Evolutionary conservation across 768 basidiomycete species (phyloP).

Genomic region (Leccinum olivaceopallidum): DNA sequence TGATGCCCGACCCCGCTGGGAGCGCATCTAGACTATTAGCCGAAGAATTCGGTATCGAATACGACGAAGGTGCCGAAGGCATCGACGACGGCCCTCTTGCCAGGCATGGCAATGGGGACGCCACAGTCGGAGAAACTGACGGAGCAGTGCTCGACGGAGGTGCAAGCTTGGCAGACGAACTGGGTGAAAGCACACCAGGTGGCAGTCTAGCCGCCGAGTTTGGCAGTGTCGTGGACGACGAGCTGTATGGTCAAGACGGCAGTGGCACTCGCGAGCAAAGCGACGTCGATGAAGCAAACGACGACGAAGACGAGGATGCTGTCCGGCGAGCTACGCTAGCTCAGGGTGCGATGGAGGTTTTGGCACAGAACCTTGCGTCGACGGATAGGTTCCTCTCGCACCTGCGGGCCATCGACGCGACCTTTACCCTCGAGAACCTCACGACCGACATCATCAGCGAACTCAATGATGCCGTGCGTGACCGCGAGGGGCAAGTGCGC

Average conservation of each 20-base stretch:
- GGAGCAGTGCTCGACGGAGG: conserved; percentile 27
- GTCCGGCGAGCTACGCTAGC: conserved; percentile 23
- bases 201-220: conserved; percentile 28
- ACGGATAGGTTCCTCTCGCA: conserved; percentile 77
- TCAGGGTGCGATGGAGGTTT: conserved; percentile 68
- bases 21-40: conserved; percentile 72
- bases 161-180: conserved; percentile 47
- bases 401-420: conserved; percentile 65
- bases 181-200: conserved; percentile 26
- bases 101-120: conserved; percentile 28
- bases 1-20: conserved; percentile 83
- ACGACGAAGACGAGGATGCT: conserved; percentile 33
- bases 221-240: conserved; percentile 22
- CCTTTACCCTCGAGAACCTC: conserved; percentile 57
- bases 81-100: conserved; percentile 46
- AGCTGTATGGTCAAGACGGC: conserved; percentile 13
- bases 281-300: conserved; percentile 14
- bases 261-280: conserved; percentile 14
- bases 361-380: conserved; percentile 71
- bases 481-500: conserved; percentile 80
- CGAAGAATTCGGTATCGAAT: conserved; percentile 89
- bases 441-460: conserved; percentile 77
- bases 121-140: conserved; percentile 31
- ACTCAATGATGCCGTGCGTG: conserved; percentile 71
- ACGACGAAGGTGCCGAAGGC: conserved; percentile 84